phyloP scores from a whole-genome alignment of 768 basidiomycete species.

The Xerocomellus dryophilus region DNA sequence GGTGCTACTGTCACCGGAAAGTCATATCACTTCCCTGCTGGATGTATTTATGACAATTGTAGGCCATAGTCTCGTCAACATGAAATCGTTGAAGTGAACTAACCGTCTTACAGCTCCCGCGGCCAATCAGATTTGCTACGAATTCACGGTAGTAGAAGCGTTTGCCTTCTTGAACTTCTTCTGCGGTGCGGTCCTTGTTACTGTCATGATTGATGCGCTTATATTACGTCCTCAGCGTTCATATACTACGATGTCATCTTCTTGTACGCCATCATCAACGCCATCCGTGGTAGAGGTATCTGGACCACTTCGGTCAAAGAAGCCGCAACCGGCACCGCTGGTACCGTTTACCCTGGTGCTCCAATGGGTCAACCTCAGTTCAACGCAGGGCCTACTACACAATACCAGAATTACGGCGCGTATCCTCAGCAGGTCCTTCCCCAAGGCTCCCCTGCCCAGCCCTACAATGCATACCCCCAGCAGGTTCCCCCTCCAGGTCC shows the following conservation, averaged over 20 bases:
- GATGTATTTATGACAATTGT: slow-evolving; percentile 15
- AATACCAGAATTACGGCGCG: slow-evolving; percentile 1
- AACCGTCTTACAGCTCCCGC: slow-evolving; percentile 7
- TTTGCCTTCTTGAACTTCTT: slow-evolving; percentile 24
- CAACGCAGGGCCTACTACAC: neutral
- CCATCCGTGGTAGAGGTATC: slow-evolving; percentile 20
- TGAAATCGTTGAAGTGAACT: neutral
- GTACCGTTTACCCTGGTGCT: neutral
- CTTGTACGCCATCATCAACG: slow-evolving; percentile 23
- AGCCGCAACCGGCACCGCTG: slow-evolving; percentile 2
- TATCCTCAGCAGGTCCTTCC: slow-evolving; percentile 5
- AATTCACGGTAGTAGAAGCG: slow-evolving; percentile 20
- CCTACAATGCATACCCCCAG: slow-evolving; percentile 6
- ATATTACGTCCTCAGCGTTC: slow-evolving; percentile 15
- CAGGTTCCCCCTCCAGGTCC: slow-evolving; percentile 2
- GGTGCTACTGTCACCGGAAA: slow-evolving; percentile 9
- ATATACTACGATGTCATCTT: slow-evolving; percentile 23
- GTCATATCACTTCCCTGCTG: slow-evolving; percentile 13
- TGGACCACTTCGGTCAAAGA: slow-evolving; percentile 26
- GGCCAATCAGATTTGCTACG: slow-evolving; percentile 14
- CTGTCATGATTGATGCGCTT: neutral
- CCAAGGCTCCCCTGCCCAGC: slow-evolving; percentile 1
- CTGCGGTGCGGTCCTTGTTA: slow-evolving; percentile 16
- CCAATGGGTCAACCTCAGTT: slow-evolving; percentile 11
- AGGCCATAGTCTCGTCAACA: neutral